Conservation (phyloP, 768 basidiomycete genomes). For the Pisolithus microcarpus region DNA sequence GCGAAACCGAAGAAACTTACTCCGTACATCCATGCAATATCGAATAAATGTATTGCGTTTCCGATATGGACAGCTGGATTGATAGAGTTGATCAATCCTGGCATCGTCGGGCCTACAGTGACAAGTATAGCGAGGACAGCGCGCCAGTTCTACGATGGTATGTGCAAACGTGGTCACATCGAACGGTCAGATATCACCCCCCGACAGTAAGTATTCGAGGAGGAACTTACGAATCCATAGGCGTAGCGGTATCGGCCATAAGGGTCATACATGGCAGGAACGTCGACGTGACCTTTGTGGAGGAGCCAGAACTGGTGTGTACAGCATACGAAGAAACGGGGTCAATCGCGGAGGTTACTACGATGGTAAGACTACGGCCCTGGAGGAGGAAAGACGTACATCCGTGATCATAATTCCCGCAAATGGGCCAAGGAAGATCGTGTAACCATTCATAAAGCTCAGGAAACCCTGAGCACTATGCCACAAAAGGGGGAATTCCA, state of each 20-base stretch:
- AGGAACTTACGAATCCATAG: constrained; percentile 55
- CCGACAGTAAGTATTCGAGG: background rate
- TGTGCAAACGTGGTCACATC: background rate
- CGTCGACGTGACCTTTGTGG: constrained; percentile 64
- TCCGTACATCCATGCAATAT: constrained; percentile 72
- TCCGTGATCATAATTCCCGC: constrained; percentile 64
- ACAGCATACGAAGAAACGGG: background rate
- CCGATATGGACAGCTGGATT: constrained; percentile 59
- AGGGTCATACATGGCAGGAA: constrained; percentile 79
- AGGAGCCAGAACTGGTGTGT: constrained; percentile 67
- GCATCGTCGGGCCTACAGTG: constrained; percentile 65
- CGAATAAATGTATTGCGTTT: constrained; percentile 48
- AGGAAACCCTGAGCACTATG: constrained; percentile 57
- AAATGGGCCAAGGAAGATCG: constrained; percentile 81
- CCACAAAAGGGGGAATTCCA: background rate
- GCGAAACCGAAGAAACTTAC: constrained; percentile 33
- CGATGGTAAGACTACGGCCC: background rate
- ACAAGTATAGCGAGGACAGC: constrained; percentile 63
- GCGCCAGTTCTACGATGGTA: constrained; percentile 62
- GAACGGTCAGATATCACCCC: background rate
- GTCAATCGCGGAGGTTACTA: background rate
- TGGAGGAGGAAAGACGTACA: constrained; percentile 29
- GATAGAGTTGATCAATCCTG: constrained; percentile 73
- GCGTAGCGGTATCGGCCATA: constrained; percentile 73
- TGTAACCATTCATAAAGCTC: constrained; percentile 77